Evolutionary conservation across 108 stramenopile genomes (phyloP).

Genomic region (Licmophora abbreviata): DNA sequence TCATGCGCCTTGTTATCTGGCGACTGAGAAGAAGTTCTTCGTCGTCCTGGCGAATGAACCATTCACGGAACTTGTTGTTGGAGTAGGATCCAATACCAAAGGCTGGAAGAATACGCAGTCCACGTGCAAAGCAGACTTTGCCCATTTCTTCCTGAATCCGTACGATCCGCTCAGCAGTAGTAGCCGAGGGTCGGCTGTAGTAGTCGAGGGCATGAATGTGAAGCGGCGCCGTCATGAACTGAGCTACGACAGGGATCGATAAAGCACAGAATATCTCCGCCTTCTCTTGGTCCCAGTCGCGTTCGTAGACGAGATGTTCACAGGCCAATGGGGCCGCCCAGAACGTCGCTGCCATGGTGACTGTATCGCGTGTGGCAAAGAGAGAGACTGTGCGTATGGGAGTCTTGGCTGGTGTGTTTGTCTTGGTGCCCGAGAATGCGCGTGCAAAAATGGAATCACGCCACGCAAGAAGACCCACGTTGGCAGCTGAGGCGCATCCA

Average conservation of each 20-base stretch:
- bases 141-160: conserved; percentile 15
- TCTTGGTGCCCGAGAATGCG: conserved; percentile 1
- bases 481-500: conserved; percentile 16
- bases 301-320: conserved; percentile 13
- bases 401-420: conserved; percentile 12
- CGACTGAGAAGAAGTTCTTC: conserved; percentile 5
- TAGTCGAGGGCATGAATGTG: conserved; percentile 39
- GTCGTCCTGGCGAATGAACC: conserved; percentile 16
- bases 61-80: conserved; percentile 36
- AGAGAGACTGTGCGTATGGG: conserved; percentile 20
- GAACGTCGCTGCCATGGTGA: conserved; percentile 35
- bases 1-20: neutral
- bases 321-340: conserved; percentile 23
- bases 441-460: conserved; percentile 29
- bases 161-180: conserved; percentile 23
- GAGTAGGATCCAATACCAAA: conserved; percentile 38
- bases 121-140: conserved; percentile 28
- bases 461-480: conserved; percentile 32
- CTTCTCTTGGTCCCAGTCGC: conserved; percentile 10
- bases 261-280: conserved; percentile 24
- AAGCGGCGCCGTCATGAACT: conserved; percentile 25
- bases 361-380: conserved; percentile 27
- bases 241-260: conserved; percentile 21
- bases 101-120: conserved; percentile 35
- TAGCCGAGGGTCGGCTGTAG: conserved; percentile 14